Evolutionary conservation across 2,329 filamentous ascomycete genomes (phyloP), one percentile per base, ranked within the genome.

Genomic region (Calycina herbarum): DNA sequence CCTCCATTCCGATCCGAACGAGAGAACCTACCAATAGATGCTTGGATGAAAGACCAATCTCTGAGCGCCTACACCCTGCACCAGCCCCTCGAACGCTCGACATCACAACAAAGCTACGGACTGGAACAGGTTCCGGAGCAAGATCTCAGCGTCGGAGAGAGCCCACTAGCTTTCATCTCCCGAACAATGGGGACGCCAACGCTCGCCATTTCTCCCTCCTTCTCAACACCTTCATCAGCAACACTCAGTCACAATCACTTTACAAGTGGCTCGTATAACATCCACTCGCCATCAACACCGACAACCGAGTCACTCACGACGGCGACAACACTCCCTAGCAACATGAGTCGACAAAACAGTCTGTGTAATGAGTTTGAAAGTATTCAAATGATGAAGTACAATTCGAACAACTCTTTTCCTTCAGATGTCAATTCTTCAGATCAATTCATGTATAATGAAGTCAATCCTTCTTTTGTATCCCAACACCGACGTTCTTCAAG

Each of bases 311-410:
- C 71, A 33, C 72, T 76, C 62, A 76, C 75, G 7, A 73, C 66
- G 38, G 74, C 69, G 51, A 76, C 74, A 45, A 76, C 75, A 27
- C 68, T 73, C 42, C 67, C 70, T 58, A 74, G 71, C 68, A 71
- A 70, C 57, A 75, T 76, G 74, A 76, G 74, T 70, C 72, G 74
- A 64, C 71, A 74, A 67, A 73, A 71, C 68, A 76, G 74, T 69
- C 65, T 74, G 54, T 74, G 68, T 65, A 74, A 73, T 66, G 74
- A 75, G 58, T 68, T 68, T 67, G 70, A 73, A 73, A 70, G 72
- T 70, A 69, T 76, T 66, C 63, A 73, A 63, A 77, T 76, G 74
- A 71, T 76, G 72, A 73, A 72, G 63, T 69, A 74, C 64, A 69
- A 72, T 70, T 75, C 73, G 64, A 73, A 70, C 66, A 68, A 59